Base-by-base conservation (phyloP, 108 stramenopile species). In the Cyclotella baltica region DNA sequence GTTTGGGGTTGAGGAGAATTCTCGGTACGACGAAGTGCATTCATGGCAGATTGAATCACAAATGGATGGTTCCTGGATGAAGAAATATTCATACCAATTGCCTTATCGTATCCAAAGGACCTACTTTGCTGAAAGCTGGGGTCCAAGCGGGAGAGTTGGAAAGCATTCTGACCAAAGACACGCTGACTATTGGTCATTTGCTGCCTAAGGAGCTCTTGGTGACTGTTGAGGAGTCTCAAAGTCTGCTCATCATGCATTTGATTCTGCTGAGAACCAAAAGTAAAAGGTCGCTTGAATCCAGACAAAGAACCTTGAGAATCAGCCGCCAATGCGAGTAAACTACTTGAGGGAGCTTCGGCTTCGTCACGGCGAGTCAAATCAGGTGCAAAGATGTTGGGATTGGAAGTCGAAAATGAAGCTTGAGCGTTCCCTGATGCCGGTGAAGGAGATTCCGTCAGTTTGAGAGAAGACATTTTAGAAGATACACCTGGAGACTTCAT, bases 1-100 rank as follows among this genome's bases (percentile, higher is more conserved):
- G n/a, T 4, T 48, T 48, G 47, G n/a, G 47, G 47, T 6, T 48
- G 47, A 2, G 47, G 2, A 2, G n/a, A 16, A 48, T 48, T 48
- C 18, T 48, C 47, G 19, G 29, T 51, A n/a, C 46, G 31, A 43
- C 61, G 31, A 27, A 80, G 79, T 47, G 79, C 74, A 35, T 64
- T 36, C 18, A 80, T 8, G 16, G 74, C 74, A 33, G 46, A 25
- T 8, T 30, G 53, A 34, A 75, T 75, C 25, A 75, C 65, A n/a
- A 50, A 43, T 4, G 52, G 55, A 20, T 72, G 71, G 11, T 75
- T 35, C 28, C 50, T 64, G 18, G 53, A 56, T 30, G 62, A 64
- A 31, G 74, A 10, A 22, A 64, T 67, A 47, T 75, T 65, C 30
- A 75, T 48, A 48, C 47, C 47, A 6, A 48, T 2, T 48, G n/a